Percentiles rank a stretch among this genome's conserved stretches.
phyloP scores from a whole-genome alignment of 163 green algal genomes.

The Chlamydomonas reinhardtii region DNA sequence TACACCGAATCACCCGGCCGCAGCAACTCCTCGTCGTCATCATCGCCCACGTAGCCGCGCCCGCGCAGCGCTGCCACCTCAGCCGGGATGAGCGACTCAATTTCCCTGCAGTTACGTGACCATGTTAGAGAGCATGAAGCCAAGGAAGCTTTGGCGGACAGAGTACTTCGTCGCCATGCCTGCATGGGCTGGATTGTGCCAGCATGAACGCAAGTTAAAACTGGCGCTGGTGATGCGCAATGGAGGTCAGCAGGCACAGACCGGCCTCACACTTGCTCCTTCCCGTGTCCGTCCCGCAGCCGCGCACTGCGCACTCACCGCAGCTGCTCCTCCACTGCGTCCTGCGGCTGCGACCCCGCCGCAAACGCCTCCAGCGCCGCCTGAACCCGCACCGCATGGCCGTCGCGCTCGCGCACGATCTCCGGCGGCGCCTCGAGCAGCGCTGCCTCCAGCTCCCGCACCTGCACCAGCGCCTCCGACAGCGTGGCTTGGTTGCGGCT shows the following conservation, averaged over 20 bases:
- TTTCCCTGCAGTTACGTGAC: slow-evolving; percentile 5
- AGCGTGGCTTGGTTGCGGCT: too few species aligned
- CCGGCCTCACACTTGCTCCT: too few species aligned
- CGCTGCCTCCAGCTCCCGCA: background rate
- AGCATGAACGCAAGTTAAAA: too few species aligned
- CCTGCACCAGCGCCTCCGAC: background rate
- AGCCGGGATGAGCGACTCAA: slow-evolving; percentile 45
- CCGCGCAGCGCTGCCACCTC: slow-evolving; percentile 16
- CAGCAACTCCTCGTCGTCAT: background rate
- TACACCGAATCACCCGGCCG: slow-evolving; percentile 19
- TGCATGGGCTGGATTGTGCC: background rate
- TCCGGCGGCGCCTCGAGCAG: background rate
- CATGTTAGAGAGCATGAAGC: too few species aligned
- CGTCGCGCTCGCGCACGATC: slow-evolving; percentile 41
- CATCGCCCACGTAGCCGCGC: background rate
- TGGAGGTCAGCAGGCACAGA: too few species aligned
- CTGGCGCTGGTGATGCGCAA: too few species aligned
- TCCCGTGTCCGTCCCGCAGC: too few species aligned
- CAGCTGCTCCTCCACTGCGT: slow-evolving; percentile 15
- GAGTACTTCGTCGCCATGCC: too few species aligned
- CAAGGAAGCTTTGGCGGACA: too few species aligned
- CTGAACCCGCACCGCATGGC: background rate
- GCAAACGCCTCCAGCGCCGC: slow-evolving; percentile 31
- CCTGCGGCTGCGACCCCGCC: slow-evolving; percentile 19
- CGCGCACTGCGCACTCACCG: background rate